Conservation (phyloP, 2,329 filamentous ascomycete species). For the Arthrinium phaeospermum region DNA sequence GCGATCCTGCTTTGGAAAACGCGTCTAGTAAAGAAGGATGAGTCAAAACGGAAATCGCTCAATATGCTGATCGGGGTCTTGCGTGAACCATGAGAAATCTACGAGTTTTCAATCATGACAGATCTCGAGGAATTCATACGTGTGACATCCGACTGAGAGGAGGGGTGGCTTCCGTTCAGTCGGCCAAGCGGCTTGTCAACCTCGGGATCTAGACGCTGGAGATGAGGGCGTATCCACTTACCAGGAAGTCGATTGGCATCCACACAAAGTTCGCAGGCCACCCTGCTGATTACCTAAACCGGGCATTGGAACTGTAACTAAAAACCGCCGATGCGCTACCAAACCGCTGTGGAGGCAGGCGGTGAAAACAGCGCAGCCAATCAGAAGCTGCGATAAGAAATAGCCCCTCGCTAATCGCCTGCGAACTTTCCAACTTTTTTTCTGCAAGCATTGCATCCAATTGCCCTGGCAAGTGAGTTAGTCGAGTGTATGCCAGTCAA, state of each 20-base stretch:
- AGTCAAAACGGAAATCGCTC: background rate
- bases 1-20: background rate
- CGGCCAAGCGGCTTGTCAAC: background rate
- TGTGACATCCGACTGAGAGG: background rate
- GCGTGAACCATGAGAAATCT: background rate
- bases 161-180: background rate
- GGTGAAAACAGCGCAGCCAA: background rate
- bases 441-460: constrained; percentile 11
- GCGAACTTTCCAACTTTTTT: constrained; percentile 17
- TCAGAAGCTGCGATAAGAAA: background rate
- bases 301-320: background rate
- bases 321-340: background rate
- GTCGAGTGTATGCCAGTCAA: background rate
- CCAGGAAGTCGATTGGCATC: background rate
- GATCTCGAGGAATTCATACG: background rate
- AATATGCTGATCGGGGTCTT: background rate
- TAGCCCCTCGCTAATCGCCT: background rate
- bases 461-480: background rate
- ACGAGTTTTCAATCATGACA: background rate
- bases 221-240: background rate
- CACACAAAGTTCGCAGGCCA: constrained; percentile 1
- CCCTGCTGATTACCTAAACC: background rate
- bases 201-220: background rate
- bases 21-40: background rate
- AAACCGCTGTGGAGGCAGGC: background rate